Conservation (phyloP, 768 basidiomycete species). For the Rhizopogon rudus region DNA sequence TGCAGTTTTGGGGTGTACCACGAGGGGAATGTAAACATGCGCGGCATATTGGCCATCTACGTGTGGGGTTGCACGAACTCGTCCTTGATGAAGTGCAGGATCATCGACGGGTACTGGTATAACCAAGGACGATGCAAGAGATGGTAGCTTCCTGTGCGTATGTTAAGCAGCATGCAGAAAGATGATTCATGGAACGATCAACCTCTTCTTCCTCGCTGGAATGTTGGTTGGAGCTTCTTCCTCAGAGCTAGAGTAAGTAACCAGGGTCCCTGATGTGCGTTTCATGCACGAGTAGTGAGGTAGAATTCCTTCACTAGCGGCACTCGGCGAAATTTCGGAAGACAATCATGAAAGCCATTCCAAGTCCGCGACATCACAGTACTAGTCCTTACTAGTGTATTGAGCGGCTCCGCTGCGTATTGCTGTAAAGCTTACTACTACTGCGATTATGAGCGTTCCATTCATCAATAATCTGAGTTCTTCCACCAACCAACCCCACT, state of each 20-base stretch:
- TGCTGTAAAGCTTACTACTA: background rate
- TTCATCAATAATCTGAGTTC: constrained; percentile 68
- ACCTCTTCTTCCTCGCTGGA: constrained; percentile 40
- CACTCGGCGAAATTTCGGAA: no score
- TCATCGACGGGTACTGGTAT: constrained; percentile 56
- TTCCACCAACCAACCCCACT: constrained; percentile 33
- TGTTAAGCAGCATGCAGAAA: constrained; percentile 3
- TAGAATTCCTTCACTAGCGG: no score
- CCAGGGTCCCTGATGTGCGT: constrained; percentile 28
- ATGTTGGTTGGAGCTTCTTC: constrained; percentile 22
- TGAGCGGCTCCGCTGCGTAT: background rate
- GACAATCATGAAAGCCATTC: no score
- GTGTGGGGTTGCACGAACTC: constrained; percentile 68
- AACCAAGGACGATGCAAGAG: constrained; percentile 45
- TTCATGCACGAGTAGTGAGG: constrained; percentile 13
- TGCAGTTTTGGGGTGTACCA: constrained; percentile 35
- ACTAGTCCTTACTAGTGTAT: no score
- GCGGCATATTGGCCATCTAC: constrained; percentile 84
- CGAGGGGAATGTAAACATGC: constrained; percentile 70
- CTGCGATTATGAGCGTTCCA: constrained; percentile 51
- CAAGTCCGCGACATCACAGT: constrained; percentile 9
- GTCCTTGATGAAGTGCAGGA: constrained; percentile 81
- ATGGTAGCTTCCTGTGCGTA: constrained; percentile 53
- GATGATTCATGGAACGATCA: background rate
- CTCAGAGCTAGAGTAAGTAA: constrained; percentile 49